phyloP scores from a whole-genome alignment of 257 asterid species.

The Cruciata laevipes region DNA sequence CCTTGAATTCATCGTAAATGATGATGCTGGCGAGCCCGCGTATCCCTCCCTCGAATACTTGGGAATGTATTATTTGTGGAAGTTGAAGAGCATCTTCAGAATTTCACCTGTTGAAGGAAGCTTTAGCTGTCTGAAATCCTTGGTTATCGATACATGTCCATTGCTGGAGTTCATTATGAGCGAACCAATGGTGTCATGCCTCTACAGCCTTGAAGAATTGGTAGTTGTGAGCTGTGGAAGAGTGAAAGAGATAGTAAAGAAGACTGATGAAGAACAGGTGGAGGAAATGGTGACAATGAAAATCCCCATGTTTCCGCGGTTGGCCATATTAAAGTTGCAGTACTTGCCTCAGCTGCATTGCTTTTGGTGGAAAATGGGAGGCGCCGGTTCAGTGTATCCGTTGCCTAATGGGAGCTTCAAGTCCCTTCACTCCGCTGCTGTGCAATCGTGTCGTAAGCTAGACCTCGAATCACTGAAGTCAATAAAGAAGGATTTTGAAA shows the following conservation, averaged over 20 bases:
- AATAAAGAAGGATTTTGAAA: neutral
- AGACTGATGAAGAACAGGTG: neutral
- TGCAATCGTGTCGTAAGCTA: neutral
- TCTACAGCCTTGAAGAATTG: conserved; percentile 17
- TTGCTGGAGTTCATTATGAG: conserved; percentile 13
- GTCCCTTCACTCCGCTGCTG: neutral
- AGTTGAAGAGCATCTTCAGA: neutral
- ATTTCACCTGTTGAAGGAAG: conserved; percentile 2
- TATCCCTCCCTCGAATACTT: conserved; percentile 18
- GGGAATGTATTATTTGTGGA: conserved; percentile 16
- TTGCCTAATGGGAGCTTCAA: neutral
- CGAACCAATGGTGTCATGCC: conserved; percentile 11
- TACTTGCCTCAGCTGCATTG: conserved; percentile 7
- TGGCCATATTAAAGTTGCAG: neutral
- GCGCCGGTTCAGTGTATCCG: neutral
- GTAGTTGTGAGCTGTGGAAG: conserved; percentile 17
- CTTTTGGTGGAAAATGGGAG: neutral
- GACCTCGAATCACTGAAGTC: neutral
- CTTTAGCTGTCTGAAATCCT: conserved; percentile 16
- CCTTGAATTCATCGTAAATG: conserved; percentile 7
- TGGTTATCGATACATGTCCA: conserved; percentile 10
- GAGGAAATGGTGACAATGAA: neutral
- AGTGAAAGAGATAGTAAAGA: conserved; percentile 11
- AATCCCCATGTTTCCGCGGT: neutral
- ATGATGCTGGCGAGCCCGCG: neutral